These are phyloP conservation scores for Cyclostephanos invisitatus DNA, from an alignment of 108 stramenopile genomes.

Conservation along the genomic window DNA sequence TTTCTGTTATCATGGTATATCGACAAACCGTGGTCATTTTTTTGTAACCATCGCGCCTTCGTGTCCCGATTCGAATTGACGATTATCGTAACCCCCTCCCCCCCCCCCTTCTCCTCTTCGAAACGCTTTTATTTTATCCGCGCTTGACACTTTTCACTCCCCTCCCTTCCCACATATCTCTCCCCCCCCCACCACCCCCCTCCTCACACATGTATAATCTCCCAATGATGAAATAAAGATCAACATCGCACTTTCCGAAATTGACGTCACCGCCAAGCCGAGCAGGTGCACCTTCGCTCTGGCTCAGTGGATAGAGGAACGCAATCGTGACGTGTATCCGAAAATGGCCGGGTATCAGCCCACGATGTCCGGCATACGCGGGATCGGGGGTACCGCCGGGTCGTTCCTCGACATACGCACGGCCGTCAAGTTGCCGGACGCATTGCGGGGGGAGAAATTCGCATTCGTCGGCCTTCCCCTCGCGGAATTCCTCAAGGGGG, in stretches of 20 bases:
- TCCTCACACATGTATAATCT: too few species aligned
- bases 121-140: too few species aligned
- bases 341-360: slow-evolving; percentile 84
- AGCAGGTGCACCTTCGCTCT: slow-evolving; percentile 91
- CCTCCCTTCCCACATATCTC: too few species aligned
- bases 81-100: too few species aligned
- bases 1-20: background rate
- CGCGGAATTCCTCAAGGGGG: slow-evolving; percentile 86
- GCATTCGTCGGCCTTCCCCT: slow-evolving; percentile 93
- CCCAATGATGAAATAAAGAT: slow-evolving; percentile 36
- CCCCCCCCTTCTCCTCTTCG: too few species aligned
- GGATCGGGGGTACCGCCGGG: slow-evolving; percentile 56
- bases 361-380: slow-evolving; percentile 62
- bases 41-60: too few species aligned
- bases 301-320: slow-evolving; percentile 90
- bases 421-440: slow-evolving; percentile 93
- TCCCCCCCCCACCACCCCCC: background rate
- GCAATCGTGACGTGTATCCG: slow-evolving; percentile 83
- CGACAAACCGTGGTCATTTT: too few species aligned
- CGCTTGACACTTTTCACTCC: too few species aligned
- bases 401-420: slow-evolving; percentile 84
- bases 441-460: slow-evolving; percentile 94
- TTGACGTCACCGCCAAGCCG: slow-evolving; percentile 82
- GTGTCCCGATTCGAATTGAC: too few species aligned
- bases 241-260: slow-evolving; percentile 81